Conservation (phyloP, 179 eudicot genomes). For the Spinacia oleracea region DNA sequence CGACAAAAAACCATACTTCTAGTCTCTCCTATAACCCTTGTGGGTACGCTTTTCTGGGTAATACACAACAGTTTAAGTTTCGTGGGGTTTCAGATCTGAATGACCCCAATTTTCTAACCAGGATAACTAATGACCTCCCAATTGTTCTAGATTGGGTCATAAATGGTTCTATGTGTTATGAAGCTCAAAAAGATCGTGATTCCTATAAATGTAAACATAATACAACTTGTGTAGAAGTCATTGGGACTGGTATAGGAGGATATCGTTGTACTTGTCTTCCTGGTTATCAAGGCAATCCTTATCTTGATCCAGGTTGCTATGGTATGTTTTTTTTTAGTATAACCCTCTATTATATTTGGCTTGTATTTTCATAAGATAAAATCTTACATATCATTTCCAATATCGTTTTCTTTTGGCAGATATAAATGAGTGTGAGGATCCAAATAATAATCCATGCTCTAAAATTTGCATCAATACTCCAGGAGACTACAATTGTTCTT, state of each 20-base stretch:
- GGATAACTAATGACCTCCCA: neutral
- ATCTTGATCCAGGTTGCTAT: neutral
- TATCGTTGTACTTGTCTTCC: constrained; percentile 2
- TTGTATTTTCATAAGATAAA: too few relatives aligned
- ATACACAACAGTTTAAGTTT: neutral
- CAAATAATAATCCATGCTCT: neutral
- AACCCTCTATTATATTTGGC: too few relatives aligned
- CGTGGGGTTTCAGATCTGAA: neutral
- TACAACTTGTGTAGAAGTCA: neutral
- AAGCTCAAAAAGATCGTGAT: neutral
- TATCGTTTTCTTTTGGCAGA: neutral
- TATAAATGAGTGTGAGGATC: constrained; percentile 21
- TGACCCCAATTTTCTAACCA: neutral
- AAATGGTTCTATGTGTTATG: neutral
- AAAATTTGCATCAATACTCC: constrained; percentile 6
- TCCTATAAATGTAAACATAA: neutral
- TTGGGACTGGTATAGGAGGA: neutral
- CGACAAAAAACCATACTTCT: neutral
- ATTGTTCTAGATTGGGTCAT: neutral
- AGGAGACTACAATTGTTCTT: constrained; percentile 19
- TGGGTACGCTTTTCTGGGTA: neutral
- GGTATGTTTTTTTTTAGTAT: too few relatives aligned
- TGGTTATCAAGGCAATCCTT: neutral
- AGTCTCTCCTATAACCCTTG: neutral
- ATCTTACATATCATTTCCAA: too few relatives aligned